Conservation (phyloP, 1,284 basidiomycete species). For the Leccinum subspadiceum region DNA sequence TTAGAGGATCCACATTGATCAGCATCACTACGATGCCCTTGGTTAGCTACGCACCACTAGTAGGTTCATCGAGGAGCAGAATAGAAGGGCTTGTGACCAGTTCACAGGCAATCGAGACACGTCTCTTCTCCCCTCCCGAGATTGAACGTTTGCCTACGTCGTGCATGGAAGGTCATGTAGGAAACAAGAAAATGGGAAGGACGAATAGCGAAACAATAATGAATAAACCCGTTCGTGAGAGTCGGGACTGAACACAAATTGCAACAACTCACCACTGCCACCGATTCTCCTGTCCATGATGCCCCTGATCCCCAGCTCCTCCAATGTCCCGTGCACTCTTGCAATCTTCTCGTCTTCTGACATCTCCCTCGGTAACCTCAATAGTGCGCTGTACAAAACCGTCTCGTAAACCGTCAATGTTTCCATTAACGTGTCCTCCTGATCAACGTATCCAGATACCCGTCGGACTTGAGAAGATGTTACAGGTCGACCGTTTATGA, state of each 20-base stretch:
- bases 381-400: conserved; percentile 87
- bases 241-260: not conserved
- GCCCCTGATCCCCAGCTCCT: conserved; percentile 89
- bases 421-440: conserved; percentile 96
- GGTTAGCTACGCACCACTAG: conserved; percentile 63
- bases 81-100: conserved; percentile 95
- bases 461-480: conserved; percentile 76
- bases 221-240: not conserved
- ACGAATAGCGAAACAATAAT: not conserved
- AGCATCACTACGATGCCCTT: not conserved
- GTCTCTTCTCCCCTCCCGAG: conserved; percentile 93
- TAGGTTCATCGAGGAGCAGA: conserved; percentile 95
- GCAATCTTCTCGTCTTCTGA: conserved; percentile 91
- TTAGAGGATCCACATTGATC: not conserved
- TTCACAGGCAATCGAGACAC: conserved; percentile 98
- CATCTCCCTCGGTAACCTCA: conserved; percentile 93
- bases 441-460: conserved; percentile 93
- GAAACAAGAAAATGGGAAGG: not conserved
- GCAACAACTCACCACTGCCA: conserved; percentile 59
- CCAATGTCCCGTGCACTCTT: conserved; percentile 92
- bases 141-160: conserved; percentile 76
- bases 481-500: conserved; percentile 86
- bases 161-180: not conserved
- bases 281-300: conserved; percentile 93
- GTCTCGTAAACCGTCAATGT: conserved; percentile 98